phyloP scores from a whole-genome alignment of 2,329 filamentous ascomycete species.

The Scorias spongiosa region DNA sequence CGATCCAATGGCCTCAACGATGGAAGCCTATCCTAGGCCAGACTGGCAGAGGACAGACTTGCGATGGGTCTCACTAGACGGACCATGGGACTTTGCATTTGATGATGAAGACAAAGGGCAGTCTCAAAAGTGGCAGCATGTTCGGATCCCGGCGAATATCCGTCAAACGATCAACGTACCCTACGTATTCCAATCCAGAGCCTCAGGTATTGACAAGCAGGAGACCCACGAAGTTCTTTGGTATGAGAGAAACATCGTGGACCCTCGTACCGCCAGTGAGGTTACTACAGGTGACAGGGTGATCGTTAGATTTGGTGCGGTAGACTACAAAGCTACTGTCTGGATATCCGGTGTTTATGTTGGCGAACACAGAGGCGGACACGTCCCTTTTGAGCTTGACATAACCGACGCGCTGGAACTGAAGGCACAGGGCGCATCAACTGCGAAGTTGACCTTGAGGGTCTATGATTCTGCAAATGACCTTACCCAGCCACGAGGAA shows the following conservation, averaged over 20 bases:
- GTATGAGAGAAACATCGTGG: constrained; percentile 37
- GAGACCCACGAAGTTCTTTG: constrained; percentile 52
- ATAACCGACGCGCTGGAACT: constrained; percentile 32
- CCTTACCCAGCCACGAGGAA: constrained; percentile 49
- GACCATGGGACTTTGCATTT: constrained; percentile 48
- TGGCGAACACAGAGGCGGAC: constrained; percentile 42
- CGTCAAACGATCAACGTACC: constrained; percentile 47
- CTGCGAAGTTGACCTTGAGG: constrained; percentile 37
- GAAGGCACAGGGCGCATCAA: constrained; percentile 1
- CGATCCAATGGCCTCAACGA: constrained; percentile 16
- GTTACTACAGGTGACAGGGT: constrained; percentile 26
- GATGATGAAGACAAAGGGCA: constrained; percentile 49
- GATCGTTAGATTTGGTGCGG: constrained; percentile 43
- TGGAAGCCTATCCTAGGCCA: constrained; percentile 42
- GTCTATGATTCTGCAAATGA: constrained; percentile 51
- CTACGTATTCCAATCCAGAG: constrained; percentile 49
- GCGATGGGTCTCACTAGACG: constrained; percentile 46
- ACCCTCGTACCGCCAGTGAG: constrained; percentile 11
- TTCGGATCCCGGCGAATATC: constrained; percentile 19
- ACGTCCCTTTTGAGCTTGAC: constrained; percentile 44
- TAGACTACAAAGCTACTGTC: constrained; percentile 45
- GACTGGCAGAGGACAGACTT: constrained; percentile 44
- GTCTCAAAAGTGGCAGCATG: constrained; percentile 34
- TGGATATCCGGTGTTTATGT: constrained; percentile 41
- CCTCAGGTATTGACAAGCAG: constrained; percentile 46